Conservation (phyloP, 2,329 filamentous ascomycete genomes). For the Zymoseptoria pseudotritici region DNA sequence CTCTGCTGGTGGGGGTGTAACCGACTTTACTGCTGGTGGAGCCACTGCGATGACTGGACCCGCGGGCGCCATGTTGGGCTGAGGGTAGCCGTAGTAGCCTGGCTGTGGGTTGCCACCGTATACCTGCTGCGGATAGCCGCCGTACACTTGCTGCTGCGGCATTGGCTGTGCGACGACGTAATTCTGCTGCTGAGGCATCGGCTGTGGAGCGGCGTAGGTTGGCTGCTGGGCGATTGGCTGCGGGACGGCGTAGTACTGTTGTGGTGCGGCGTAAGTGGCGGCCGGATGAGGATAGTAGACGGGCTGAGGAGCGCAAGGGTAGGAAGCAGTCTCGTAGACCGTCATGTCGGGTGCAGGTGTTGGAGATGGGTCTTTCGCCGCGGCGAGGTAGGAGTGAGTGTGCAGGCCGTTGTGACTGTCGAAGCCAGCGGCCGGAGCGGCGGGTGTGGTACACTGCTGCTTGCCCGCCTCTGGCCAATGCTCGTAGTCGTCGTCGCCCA, state of each 20-base stretch:
- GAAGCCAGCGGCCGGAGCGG: constrained; percentile 16
- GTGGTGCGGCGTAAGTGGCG: constrained; percentile 8
- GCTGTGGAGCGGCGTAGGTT: constrained; percentile 12
- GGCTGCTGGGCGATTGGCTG: neutral
- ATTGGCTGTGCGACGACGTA: constrained; percentile 11
- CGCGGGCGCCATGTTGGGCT: neutral
- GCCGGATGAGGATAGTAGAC: constrained; percentile 15
- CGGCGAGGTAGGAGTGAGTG: constrained; percentile 20
- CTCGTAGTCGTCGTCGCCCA: constrained; percentile 22
- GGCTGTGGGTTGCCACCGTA: constrained; percentile 2
- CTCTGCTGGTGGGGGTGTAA: constrained; percentile 5
- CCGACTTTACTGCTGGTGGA: neutral
- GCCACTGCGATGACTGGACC: neutral
- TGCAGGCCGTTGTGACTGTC: constrained; percentile 25
- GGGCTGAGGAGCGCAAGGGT: constrained; percentile 11
- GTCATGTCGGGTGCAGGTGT: constrained; percentile 1
- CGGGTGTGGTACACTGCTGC: constrained; percentile 5
- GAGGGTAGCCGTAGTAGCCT: constrained; percentile 17
- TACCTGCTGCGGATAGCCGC: constrained; percentile 9
- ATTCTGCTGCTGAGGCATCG: constrained; percentile 10
- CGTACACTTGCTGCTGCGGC: constrained; percentile 7
- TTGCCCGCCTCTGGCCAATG: constrained; percentile 26
- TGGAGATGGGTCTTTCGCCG: constrained; percentile 7
- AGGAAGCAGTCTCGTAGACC: constrained; percentile 1
- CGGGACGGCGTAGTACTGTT: constrained; percentile 17